Conservation (phyloP, 495 filamentous ascomycete species). For the Podospora tetraspora region DNA sequence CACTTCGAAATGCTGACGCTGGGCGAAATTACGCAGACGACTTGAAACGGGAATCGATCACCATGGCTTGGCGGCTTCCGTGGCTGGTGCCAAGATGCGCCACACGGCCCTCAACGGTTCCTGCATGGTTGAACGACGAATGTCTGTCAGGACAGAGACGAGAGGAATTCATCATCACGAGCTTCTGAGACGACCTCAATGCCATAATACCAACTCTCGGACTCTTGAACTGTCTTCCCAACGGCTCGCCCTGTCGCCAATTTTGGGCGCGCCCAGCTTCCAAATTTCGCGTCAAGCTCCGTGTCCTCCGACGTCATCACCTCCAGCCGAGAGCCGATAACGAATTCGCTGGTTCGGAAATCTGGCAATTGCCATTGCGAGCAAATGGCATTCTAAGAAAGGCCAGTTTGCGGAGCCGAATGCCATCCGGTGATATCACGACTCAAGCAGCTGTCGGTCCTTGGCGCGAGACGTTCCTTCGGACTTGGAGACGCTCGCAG, state of each 20-base stretch:
- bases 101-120: not conserved
- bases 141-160: not conserved
- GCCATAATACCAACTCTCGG: not conserved
- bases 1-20: not conserved
- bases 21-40: not conserved
- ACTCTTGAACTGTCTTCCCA: not conserved
- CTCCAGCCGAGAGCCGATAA: not conserved
- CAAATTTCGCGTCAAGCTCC: not conserved
- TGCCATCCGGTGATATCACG: not conserved
- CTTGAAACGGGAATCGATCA: not conserved
- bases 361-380: not conserved
- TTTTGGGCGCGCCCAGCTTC: not conserved
- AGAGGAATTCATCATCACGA: not conserved
- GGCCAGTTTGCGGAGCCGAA: not conserved
- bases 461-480: not conserved
- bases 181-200: not conserved
- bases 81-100: not conserved
- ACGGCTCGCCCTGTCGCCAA: not conserved
- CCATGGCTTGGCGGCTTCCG: not conserved
- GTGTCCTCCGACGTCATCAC: not conserved
- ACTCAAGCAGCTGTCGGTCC: not conserved
- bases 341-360: not conserved
- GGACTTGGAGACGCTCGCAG: not conserved
- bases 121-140: not conserved
- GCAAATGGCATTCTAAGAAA: not conserved